phyloP scores from a whole-genome alignment of 2,329 filamentous ascomycete genomes.

The Stenocarpella maydis region DNA sequence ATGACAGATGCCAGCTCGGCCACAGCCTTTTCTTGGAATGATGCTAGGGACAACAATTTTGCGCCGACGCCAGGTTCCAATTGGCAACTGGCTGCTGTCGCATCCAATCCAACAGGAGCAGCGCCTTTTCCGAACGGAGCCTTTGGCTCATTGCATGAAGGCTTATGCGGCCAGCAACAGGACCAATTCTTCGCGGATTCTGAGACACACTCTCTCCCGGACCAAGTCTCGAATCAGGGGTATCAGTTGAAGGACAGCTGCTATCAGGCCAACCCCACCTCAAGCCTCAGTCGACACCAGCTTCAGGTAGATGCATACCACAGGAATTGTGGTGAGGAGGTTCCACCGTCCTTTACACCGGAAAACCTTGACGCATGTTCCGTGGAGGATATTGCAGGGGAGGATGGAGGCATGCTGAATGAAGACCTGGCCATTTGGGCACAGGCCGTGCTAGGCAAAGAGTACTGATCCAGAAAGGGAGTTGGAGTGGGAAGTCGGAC shows the following conservation, averaged over 20 bases:
- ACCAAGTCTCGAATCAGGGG: background rate
- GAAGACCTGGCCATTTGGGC: background rate
- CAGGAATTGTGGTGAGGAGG: background rate
- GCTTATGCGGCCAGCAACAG: background rate
- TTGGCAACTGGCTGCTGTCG: background rate
- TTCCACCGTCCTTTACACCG: background rate
- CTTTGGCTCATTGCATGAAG: background rate
- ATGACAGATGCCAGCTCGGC: background rate
- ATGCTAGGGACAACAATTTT: background rate
- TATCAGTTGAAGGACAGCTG: background rate
- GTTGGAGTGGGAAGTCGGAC: too few species aligned
- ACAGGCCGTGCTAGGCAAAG: background rate
- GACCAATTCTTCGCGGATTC: background rate
- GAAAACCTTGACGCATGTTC: background rate
- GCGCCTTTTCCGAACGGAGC: background rate
- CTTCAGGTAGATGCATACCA: background rate
- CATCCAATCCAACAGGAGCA: background rate
- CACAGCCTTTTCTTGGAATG: background rate
- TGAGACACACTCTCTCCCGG: background rate
- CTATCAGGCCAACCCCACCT: background rate
- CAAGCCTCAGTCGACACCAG: background rate
- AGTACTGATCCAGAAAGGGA: background rate
- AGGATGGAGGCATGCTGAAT: background rate
- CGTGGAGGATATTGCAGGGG: background rate
- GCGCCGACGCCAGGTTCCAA: background rate